These are phyloP conservation scores for Echites panduratus DNA, from an alignment of 257 asterid species.

Conservation along the genomic window DNA sequence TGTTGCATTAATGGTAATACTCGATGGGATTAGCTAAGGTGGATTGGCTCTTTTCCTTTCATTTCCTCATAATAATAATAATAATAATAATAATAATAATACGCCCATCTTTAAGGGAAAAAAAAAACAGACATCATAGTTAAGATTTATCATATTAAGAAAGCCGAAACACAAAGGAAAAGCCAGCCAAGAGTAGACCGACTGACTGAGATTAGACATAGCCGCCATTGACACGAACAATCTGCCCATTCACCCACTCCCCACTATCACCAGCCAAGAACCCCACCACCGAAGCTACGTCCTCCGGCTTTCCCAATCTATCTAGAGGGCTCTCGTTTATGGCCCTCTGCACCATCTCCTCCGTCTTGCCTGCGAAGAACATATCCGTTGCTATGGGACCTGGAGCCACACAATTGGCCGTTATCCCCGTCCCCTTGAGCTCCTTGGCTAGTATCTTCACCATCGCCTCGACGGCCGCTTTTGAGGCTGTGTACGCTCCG, in stretches of 20 bases:
- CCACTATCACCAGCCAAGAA: slow-evolving; percentile 55
- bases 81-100: no score
- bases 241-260: slow-evolving; percentile 69
- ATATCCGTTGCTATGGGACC: slow-evolving; percentile 64
- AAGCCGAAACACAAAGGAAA: no score
- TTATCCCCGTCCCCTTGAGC: slow-evolving; percentile 57
- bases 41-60: no score
- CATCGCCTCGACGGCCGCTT: slow-evolving; percentile 82
- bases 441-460: slow-evolving; percentile 64
- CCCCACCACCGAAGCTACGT: slow-evolving; percentile 47
- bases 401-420: slow-evolving; percentile 64
- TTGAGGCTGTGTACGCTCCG: slow-evolving; percentile 60
- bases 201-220: slow-evolving; percentile 11
- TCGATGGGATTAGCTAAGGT: no score
- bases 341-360: slow-evolving; percentile 37
- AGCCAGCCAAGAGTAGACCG: no score
- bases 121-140: no score
- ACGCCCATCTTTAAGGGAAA: no score
- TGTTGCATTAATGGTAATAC: no score
- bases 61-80: no score
- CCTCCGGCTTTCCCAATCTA: slow-evolving; percentile 57
- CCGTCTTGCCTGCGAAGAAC: slow-evolving; percentile 52
- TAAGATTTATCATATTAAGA: no score
- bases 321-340: slow-evolving; percentile 48
- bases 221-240: slow-evolving; percentile 32